Base-by-base conservation (phyloP, 352 stramenopile genomes). In the Globisporangium radiosum region DNA sequence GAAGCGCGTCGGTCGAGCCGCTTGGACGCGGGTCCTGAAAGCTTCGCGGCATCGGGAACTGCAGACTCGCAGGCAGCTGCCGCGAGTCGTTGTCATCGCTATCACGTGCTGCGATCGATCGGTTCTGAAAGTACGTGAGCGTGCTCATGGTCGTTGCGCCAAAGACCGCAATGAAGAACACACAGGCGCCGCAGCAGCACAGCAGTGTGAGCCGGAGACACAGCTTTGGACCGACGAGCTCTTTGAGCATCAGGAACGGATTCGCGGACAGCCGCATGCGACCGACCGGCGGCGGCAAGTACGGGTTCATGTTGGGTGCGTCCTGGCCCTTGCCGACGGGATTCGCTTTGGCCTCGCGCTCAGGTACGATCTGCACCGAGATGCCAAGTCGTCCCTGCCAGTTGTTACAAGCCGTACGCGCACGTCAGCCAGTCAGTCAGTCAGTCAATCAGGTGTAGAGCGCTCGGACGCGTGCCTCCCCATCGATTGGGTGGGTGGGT, bases 261-360 rank as follows among this genome's bases (percentile, higher is more conserved):
- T 97, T 97, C 4, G 84, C 73, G 0, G 76, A 84, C 19, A 94
- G 68, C 4, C 86, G 78, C 57, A 98, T 81, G 7, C 92, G 70
- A 7, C 92, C 92, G 11, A 92, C 84, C 1, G 91, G 87, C 37
- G 82, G 85, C 15, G 92, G 89, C 15, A 97, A 58, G 65, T 96
- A 96, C 17, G 92, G 92, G 45, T 97, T 96, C 44, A 86, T 70
- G 65, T 98, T 98, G 10, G 92, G 92, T 0, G 92, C 68, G 7
- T 77, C 79, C 39, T 91, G 81, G 1, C 88, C 92, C 43, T 76
- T 82, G 36, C 92, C 92, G 4, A 92, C 88, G 0, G 75, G 75
- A 59, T 88, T 86, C 10, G 73, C 64, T 7, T 76, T 45, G 0
- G 88, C 89, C 54, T 96, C 77, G 19, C 92, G 84, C 52, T 94